Conservation (phyloP, 2,329 filamentous ascomycete species). For the Trichoderma sp. region DNA sequence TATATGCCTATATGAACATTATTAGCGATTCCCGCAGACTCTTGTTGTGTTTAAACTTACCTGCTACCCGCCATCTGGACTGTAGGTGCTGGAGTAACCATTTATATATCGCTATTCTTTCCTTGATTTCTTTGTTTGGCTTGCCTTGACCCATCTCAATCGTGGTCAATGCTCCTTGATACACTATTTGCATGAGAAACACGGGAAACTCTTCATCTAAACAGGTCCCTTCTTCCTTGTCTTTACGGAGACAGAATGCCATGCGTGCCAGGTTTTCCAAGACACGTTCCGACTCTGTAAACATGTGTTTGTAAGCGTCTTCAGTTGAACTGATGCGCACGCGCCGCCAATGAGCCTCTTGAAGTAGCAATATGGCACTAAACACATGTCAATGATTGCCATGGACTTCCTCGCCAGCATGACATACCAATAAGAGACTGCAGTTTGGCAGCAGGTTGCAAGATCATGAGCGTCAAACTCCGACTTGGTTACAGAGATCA, state of each 20-base stretch:
- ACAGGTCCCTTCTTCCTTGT: not conserved
- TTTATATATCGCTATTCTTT: not conserved
- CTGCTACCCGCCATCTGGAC: not conserved
- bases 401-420: not conserved
- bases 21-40: not conserved
- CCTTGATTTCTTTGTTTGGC: not conserved
- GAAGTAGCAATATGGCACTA: not conserved
- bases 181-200: not conserved
- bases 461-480: not conserved
- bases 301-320: not conserved
- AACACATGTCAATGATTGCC: not conserved
- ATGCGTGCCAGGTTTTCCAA: not conserved
- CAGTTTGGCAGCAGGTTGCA: conserved; percentile 2
- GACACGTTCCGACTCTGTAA: not conserved
- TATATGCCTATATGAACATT: not conserved
- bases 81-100: not conserved
- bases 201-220: not conserved
- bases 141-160: not conserved
- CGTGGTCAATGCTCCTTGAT: not conserved
- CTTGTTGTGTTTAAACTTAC: not conserved
- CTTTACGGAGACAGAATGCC: not conserved
- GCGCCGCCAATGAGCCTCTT: not conserved
- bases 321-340: not conserved
- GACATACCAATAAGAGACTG: not conserved
- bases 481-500: not conserved